Evolutionary conservation across 805 yeast genomes (phyloP), one percentile per base, ranked within the genome.

Genomic region (Jamesozyma spencerorum): DNA sequence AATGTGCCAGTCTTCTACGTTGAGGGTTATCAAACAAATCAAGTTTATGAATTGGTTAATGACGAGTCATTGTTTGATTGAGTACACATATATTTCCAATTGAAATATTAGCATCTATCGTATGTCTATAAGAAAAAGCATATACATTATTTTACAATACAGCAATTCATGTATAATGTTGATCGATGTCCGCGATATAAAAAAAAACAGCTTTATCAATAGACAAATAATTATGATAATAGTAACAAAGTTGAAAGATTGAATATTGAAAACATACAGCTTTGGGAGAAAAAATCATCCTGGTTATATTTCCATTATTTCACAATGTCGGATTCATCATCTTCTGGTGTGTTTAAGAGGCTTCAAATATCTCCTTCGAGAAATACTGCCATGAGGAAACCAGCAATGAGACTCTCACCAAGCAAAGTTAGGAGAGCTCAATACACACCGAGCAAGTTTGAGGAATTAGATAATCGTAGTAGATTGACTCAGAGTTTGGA

Each of bases 1-100:
- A 56, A 52, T 30, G 38, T 53, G 11, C 64, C 64, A 7, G 36
- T 58, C 2, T 59, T 56, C 35, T 48, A 52, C 36, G 40, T 44
- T 18, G 13, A 43, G 3, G 47, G 46, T 14, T 59, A 58, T 35
- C 43, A 42, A 28, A 57, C 54, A 30, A 59, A 59, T 38, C 63
- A 58, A 40, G 47, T 55, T 1, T 56, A 58, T 40, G 57, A 57
- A 40, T 27, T 56, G 11, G 51, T 57, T 6, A 47, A 54, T 38
- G 57, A 53, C 36, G 59, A 57, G 30, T 53, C 59, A 3, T 37
- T 58, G 18, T 59, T 59, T 36, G 51, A 42, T 34, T 53, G 36
- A 39, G 6, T 22, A 22, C 10, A 22, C 26, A 10, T 14, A n/a
- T n/a, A 26, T 10, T 5, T 4, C 26, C 13, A 2, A 15, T 8